Evolutionary conservation across 2,329 filamentous ascomycete genomes (phyloP).

Genomic region (Trichophyton rubrum): DNA sequence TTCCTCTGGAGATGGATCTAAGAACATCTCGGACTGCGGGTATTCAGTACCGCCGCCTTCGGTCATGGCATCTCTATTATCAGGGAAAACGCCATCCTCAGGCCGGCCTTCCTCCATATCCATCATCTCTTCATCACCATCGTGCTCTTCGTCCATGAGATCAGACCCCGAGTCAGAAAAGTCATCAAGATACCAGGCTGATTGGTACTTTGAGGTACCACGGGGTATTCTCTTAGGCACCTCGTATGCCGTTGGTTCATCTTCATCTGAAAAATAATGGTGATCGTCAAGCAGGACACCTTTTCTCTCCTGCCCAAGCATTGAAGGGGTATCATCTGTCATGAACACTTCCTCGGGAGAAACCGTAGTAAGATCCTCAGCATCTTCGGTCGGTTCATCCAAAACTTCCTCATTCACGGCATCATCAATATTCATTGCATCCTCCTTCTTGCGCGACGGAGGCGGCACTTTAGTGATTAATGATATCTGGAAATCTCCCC

Average conservation of each 20-base stretch:
- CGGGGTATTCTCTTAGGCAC: conserved; percentile 66
- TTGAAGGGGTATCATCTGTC: conserved; percentile 48
- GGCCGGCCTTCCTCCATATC: conserved; percentile 49
- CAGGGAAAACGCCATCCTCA: conserved; percentile 63
- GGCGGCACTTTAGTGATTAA: conserved; percentile 71
- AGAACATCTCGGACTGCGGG: conserved; percentile 83
- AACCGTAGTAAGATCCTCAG: conserved; percentile 68
- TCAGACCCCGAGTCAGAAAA: conserved; percentile 79
- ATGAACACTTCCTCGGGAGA: conserved; percentile 78
- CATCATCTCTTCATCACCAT: conserved; percentile 41
- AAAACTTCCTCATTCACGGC: conserved; percentile 39
- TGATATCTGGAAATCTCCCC: conserved; percentile 85
- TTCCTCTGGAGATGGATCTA: conserved; percentile 66
- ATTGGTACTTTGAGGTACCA: conserved; percentile 87
- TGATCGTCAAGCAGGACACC: conserved; percentile 92
- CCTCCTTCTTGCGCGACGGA: conserved; percentile 40
- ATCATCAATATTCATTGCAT: conserved; percentile 58
- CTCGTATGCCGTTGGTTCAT: conserved; percentile 50
- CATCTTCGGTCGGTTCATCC: conserved; percentile 62
- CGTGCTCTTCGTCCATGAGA: conserved; percentile 59
- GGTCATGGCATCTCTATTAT: conserved; percentile 46
- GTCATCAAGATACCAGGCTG: conserved; percentile 81
- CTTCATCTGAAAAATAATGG: conserved; percentile 94
- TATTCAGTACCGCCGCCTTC: conserved; percentile 79
- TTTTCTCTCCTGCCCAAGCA: conserved; percentile 51